Evolutionary conservation across 331 rosid genomes (phyloP).

Genomic region (Telfairia occidentalis): DNA sequence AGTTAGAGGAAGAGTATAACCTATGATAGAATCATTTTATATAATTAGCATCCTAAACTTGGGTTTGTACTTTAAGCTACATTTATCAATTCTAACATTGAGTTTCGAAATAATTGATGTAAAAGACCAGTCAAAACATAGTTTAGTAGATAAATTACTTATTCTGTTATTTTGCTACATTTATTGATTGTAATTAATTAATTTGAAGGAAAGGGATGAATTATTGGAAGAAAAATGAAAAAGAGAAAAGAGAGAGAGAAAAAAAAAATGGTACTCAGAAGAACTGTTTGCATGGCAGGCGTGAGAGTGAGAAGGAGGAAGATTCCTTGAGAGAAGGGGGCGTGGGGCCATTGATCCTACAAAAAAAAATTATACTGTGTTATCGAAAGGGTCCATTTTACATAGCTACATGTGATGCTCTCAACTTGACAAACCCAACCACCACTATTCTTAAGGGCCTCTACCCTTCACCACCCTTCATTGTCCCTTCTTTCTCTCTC

Average conservation of each 20-base stretch:
- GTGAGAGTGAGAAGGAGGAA: not conserved
- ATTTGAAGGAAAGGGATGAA: not conserved
- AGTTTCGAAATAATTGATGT: not conserved
- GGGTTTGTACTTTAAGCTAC: too few relatives aligned
- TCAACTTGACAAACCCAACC: slow-evolving; percentile 2
- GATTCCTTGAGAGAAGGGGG: not conserved
- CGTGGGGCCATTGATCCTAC: slow-evolving; percentile 4
- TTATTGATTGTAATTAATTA: too few relatives aligned
- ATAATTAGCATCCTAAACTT: too few relatives aligned
- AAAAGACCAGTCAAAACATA: too few relatives aligned
- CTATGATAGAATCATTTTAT: too few relatives aligned
- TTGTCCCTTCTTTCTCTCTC: not conserved
- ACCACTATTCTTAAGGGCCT: not conserved
- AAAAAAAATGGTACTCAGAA: not conserved
- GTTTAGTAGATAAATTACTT: too few relatives aligned
- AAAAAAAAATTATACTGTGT: not conserved
- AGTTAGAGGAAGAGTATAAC: too few relatives aligned
- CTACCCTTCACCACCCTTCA: not conserved
- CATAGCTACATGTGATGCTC: slow-evolving; percentile 10
- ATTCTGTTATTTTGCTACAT: too few relatives aligned
- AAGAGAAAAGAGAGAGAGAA: not conserved
- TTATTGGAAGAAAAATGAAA: not conserved
- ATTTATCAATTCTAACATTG: too few relatives aligned
- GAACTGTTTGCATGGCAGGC: slow-evolving; percentile 10
- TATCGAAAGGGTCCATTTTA: slow-evolving; percentile 7